Evolutionary conservation across 2,329 filamentous ascomycete species (phyloP).

Genomic region (Aplosporella prunicola): DNA sequence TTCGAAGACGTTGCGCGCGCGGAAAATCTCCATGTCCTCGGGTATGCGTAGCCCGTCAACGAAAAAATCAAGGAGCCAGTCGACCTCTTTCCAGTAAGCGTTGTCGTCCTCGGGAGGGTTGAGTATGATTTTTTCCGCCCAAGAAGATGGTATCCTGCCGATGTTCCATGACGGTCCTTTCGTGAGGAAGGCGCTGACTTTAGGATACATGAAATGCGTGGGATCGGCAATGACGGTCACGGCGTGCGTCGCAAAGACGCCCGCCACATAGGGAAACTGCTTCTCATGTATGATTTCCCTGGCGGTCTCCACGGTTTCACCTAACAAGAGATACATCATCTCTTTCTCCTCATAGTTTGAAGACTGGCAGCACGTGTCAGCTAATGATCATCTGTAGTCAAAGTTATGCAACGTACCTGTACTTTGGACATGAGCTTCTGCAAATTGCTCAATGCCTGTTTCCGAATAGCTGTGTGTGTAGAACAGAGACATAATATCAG

Average conservation of each 20-base stretch:
- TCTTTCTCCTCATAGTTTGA: slow-evolving; percentile 29
- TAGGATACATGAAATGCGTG: slow-evolving; percentile 72
- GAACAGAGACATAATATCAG: slow-evolving; percentile 71
- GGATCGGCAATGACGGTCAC: slow-evolving; percentile 65
- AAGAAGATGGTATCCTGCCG: slow-evolving; percentile 46
- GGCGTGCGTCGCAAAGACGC: slow-evolving; percentile 64
- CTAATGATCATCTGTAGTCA: not conserved
- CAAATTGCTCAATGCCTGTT: slow-evolving; percentile 64
- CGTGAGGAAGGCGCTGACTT: slow-evolving; percentile 76
- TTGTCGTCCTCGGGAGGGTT: slow-evolving; percentile 65
- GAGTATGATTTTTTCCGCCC: slow-evolving; percentile 63
- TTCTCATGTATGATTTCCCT: slow-evolving; percentile 39
- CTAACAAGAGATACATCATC: slow-evolving; percentile 69
- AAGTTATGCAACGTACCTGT: slow-evolving; percentile 26
- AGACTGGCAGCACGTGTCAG: not conserved
- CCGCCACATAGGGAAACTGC: slow-evolving; percentile 62
- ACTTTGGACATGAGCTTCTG: slow-evolving; percentile 50
- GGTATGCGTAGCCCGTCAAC: slow-evolving; percentile 55
- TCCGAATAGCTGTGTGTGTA: slow-evolving; percentile 62
- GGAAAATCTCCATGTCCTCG: slow-evolving; percentile 51
- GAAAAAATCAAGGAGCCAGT: slow-evolving; percentile 65
- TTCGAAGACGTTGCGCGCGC: slow-evolving; percentile 60
- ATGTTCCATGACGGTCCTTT: slow-evolving; percentile 65
- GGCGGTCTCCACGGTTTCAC: slow-evolving; percentile 68
- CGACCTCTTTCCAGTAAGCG: slow-evolving; percentile 60